These are phyloP conservation scores for Podila horticola DNA, from an alignment of 192 early-diverging fungal species.

Conservation along the genomic window DNA sequence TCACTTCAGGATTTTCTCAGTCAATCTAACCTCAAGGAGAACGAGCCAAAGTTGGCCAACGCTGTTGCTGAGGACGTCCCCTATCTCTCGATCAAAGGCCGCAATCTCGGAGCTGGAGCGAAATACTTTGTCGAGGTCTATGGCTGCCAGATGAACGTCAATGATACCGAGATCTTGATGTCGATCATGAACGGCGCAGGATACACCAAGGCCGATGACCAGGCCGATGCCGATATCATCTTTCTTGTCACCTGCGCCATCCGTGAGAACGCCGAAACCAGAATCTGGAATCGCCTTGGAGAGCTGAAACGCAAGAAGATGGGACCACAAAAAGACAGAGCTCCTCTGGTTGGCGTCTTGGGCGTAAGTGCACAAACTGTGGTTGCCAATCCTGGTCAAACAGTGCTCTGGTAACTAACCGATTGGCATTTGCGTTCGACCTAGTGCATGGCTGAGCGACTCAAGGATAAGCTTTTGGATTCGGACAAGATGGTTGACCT, in stretches of 20 bases:
- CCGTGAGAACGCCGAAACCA: conserved; percentile 79
- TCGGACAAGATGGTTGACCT: conserved; percentile 76
- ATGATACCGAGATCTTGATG: conserved; percentile 83
- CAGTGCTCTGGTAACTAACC: not conserved
- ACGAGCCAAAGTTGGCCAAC: not conserved
- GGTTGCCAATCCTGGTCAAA: not conserved
- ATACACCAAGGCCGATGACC: conserved; percentile 66
- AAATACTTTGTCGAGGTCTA: conserved; percentile 84
- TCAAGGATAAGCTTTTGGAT: conserved; percentile 76
- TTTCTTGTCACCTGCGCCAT: conserved; percentile 85
- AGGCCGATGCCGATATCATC: conserved; percentile 70
- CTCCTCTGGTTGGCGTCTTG: conserved; percentile 78
- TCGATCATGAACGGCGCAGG: conserved; percentile 74
- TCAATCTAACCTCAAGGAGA: conserved; percentile 11
- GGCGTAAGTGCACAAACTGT: conserved; percentile 53
- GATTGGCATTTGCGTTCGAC: not conserved
- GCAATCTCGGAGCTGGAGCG: conserved; percentile 63
- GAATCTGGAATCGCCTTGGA: conserved; percentile 75
- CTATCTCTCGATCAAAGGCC: conserved; percentile 52
- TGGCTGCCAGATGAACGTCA: conserved; percentile 87
- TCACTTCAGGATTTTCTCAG: conserved; percentile 58
- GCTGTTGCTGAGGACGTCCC: conserved; percentile 45
- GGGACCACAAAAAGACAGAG: conserved; percentile 60
- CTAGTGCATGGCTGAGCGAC: conserved; percentile 82
- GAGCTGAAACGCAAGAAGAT: conserved; percentile 66